Evolutionary conservation across 495 filamentous ascomycete species (phyloP).

Genomic region (Aspergillus incahuasiensis): DNA sequence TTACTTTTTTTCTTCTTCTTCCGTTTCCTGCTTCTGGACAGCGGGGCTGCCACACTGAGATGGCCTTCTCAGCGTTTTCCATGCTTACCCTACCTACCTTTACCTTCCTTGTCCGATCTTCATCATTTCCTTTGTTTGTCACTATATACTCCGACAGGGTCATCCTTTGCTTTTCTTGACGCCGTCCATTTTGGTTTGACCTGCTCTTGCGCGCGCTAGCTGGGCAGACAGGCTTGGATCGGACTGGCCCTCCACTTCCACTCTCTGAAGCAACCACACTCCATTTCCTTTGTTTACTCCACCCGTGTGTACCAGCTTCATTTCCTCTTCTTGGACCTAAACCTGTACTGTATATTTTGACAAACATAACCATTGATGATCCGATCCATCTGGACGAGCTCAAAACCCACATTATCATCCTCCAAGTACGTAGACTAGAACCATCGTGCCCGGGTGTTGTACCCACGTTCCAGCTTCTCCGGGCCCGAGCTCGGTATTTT

Average conservation of each 20-base stretch:
- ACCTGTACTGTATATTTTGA: constrained; percentile 29
- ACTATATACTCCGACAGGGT: constrained; percentile 12
- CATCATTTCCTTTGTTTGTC: constrained; percentile 20
- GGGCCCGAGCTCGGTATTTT: background rate
- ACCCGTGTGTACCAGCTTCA: constrained; percentile 3
- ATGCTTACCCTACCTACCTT: background rate
- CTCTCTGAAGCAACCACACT: background rate
- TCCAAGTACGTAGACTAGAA: too few species aligned
- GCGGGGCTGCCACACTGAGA: constrained; percentile 15
- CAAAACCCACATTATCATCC: too few species aligned
- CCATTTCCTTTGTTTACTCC: background rate
- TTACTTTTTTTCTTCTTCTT: constrained; percentile 17
- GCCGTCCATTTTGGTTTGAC: background rate
- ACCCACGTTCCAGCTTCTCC: too few species aligned
- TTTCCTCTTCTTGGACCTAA: constrained; percentile 5
- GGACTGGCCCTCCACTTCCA: background rate
- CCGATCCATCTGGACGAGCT: background rate
- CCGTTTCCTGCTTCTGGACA: constrained; percentile 16
- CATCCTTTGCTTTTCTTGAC: background rate
- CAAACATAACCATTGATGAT: background rate
- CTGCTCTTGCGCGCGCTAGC: background rate
- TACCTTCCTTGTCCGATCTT: constrained; percentile 2
- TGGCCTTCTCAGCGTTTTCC: constrained; percentile 6
- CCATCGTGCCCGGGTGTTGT: too few species aligned
- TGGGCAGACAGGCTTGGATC: background rate